These are phyloP conservation scores for Papiliotrema laurentii DNA, from an alignment of 1,284 basidiomycete genomes.

Conservation along the genomic window DNA sequence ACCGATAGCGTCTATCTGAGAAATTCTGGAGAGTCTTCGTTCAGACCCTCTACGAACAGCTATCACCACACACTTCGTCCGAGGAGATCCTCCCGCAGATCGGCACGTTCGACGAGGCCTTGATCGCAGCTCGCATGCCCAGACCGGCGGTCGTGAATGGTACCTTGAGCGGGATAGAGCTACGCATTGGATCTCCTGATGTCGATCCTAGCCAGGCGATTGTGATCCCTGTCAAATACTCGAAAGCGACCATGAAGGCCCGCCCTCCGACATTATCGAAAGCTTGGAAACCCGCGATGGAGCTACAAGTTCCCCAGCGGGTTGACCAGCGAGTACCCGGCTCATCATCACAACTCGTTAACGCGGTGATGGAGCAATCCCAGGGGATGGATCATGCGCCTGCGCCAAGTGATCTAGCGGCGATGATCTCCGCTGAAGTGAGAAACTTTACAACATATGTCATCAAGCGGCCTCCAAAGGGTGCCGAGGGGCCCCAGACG, in stretches of 20 bases:
- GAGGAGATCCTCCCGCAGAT: conserved; percentile 54
- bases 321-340: conserved; percentile 4
- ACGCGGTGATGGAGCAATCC: conserved; percentile 22
- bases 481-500: neutral
- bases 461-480: conserved; percentile 20
- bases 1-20: conserved; percentile 66
- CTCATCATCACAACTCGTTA: conserved; percentile 23
- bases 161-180: conserved; percentile 56
- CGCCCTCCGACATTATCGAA: conserved; percentile 77
- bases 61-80: conserved; percentile 42
- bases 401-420: conserved; percentile 28
- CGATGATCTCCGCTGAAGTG: conserved; percentile 43
- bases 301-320: conserved; percentile 28
- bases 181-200: conserved; percentile 71
- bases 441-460: conserved; percentile 41
- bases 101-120: conserved; percentile 66
- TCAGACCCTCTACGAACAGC: conserved; percentile 51
- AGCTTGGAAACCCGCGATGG: conserved; percentile 55
- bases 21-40: conserved; percentile 58
- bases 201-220: conserved; percentile 64
- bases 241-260: conserved; percentile 74
- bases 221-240: conserved; percentile 68
- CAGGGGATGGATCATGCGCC: conserved; percentile 16
- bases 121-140: conserved; percentile 64
- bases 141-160: conserved; percentile 67